These are phyloP conservation scores for Penicillium freii DNA, from an alignment of 2,329 filamentous ascomycete genomes.

Conservation along the genomic window DNA sequence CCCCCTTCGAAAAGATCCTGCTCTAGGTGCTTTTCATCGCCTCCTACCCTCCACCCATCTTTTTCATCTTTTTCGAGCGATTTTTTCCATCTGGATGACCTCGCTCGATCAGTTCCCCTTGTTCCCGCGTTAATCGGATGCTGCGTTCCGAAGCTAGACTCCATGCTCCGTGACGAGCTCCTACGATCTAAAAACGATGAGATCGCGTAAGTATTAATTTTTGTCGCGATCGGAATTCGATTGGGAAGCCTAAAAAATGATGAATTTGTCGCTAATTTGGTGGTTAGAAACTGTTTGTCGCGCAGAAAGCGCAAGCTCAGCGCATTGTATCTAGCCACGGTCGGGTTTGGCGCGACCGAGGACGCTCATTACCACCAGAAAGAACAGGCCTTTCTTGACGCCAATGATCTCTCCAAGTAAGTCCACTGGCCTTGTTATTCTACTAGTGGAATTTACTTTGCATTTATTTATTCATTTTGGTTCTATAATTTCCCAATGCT, in stretches of 20 bases:
- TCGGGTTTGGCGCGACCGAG: conserved; percentile 52
- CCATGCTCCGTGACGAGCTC: conserved; percentile 52
- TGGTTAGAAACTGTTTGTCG: conserved; percentile 58
- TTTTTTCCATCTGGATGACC: conserved; percentile 46
- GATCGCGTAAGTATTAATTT: conserved; percentile 49
- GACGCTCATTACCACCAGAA: conserved; percentile 52
- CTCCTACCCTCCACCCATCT: conserved; percentile 41
- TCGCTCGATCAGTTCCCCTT: conserved; percentile 39
- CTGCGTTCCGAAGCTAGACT: conserved; percentile 48
- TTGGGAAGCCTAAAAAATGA: conserved; percentile 10
- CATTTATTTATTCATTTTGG: background rate
- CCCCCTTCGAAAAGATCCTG: conserved; percentile 20
- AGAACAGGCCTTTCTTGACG: conserved; percentile 55
- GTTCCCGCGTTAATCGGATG: conserved; percentile 52
- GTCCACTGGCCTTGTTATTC: conserved; percentile 28
- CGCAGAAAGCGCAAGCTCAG: conserved; percentile 89
- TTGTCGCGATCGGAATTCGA: conserved; percentile 12
- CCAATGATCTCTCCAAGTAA: conserved; percentile 59
- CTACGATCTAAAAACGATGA: conserved; percentile 52
- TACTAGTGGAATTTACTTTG: background rate
- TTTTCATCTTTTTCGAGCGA: conserved; percentile 47
- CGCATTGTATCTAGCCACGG: conserved; percentile 80
- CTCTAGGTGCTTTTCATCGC: conserved; percentile 29
- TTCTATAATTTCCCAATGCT: conserved; percentile 17
- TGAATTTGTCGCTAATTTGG: conserved; percentile 36